Base-by-base conservation (phyloP, 202 grass and related monocot genomes). In the Zizania palustris region DNA sequence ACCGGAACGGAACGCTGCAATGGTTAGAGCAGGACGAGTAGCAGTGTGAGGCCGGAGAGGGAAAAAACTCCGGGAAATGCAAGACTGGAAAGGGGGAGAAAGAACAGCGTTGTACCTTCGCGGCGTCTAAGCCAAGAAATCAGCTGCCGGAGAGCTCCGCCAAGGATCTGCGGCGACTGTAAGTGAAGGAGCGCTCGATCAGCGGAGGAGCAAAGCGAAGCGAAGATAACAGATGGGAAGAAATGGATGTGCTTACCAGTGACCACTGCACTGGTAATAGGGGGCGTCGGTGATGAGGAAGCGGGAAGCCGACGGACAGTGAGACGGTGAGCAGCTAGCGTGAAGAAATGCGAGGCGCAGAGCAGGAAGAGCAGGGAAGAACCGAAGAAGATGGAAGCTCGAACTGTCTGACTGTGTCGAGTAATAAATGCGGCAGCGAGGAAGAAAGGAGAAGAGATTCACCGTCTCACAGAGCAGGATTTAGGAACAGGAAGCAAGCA, bases 391-490 rank as follows among this genome's bases (percentile, higher is more conserved):
- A 55, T 15, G 59, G 74, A 55, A 74, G 11, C 21, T 87, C 36
- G 65, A 77, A 77, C 54, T 43, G 80, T 74, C 67, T 73, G 67
- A 74, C 80, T 44, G 11, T 82, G 60, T 51, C 2, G 22, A 38
- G 68, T 51, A 87, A 83, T 83, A 74, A 87, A 79, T 87, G 85
- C 54, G 7, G 67, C 60, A n/a, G n/a, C n/a, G n/a, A n/a, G 9
- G 5, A 50, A 21, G 65, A 3, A 7, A n/a, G 35, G n/a, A 19
- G 41, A 45, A 3, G 45, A 60, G 7, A 5, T 28, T 28, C 28
- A 28, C 28, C 28, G 28, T 28, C 28, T 28, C 28, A 28, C 28
- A 28, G 28, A 28, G 28, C 28, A 28, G 28, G 28, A 28, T 28
- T 28, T n/a, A n/a, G n/a, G n/a, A n/a, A n/a, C 28, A 46, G 46